Conservation (phyloP, 176 grass and related monocot genomes). For the Musa acuminata region DNA sequence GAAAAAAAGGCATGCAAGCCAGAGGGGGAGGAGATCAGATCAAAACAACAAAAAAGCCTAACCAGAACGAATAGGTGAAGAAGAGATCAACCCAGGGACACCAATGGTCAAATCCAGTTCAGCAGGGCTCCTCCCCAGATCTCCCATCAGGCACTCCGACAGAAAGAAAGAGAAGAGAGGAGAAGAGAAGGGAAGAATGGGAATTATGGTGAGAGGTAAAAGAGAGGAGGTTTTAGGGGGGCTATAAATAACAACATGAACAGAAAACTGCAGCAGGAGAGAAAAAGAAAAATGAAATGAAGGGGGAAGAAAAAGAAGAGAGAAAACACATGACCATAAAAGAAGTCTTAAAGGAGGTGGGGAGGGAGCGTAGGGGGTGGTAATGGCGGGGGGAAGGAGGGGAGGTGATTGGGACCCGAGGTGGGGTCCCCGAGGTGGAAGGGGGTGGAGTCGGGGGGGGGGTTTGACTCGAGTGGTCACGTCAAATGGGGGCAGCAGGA, state of each 20-base stretch:
- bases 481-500: background rate
- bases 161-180: background rate
- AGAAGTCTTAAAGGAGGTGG: background rate
- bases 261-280: background rate
- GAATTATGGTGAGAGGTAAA: background rate
- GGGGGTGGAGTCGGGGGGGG: background rate
- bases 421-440: background rate
- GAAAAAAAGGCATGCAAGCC: background rate
- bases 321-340: background rate
- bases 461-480: conserved; percentile 23
- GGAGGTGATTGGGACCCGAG: background rate
- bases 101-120: conserved; percentile 96
- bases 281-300: background rate
- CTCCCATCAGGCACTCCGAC: conserved; percentile 27
- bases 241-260: conserved; percentile 2
- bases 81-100: conserved; percentile 68
- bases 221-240: background rate
- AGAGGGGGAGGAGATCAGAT: background rate
- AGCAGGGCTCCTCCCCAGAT: conserved; percentile 40
- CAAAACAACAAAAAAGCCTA: background rate
- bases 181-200: background rate
- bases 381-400: background rate
- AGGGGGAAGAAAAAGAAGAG: conserved; percentile 21
- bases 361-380: background rate
- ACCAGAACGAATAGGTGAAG: conserved; percentile 54